Base-by-base conservation (phyloP, 2,329 filamentous ascomycete genomes). In the Incumbomyces delicatus region DNA sequence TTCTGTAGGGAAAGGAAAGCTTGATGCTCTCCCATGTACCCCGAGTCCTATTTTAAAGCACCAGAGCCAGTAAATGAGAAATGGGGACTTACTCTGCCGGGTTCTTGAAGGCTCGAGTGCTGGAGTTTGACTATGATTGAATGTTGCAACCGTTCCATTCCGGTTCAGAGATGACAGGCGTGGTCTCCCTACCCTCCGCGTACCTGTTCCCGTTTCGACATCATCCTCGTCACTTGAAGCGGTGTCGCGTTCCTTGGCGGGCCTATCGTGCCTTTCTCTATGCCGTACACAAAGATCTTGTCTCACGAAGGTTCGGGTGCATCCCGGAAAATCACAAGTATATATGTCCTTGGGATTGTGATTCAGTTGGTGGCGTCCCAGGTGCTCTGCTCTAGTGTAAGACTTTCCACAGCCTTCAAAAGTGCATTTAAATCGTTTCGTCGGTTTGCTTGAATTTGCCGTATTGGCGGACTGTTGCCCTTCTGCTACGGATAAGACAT, bases 341-440 rank as follows among this genome's bases (percentile, higher is more conserved):
- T 94, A 96, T 47, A 95, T 94, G 62, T 94, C 87, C 67, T 95
- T 95, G 16, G 90, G 90, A 49, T 86, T 84, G 68, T 96, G 92
- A 63, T 98, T 98, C 57, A 96, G 70, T 68, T 96, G 89, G 67
- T 96, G 90, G 37, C 92, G 81, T 68, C 95, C 95, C 70, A 98
- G 72, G 71, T 98, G 92, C 67, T 96, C 92, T 7, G 92, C 90
- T 62, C 92, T 79, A 20, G 90, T 95, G 64, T 98, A 98, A 62
- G 84, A 92, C 73, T 95, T 98, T 34, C 87, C 88, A 60, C 92
- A 98, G 33, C 84, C 87, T 54, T 86, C 82, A 50, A 87, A 80
- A 4, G 83, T 82, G 62, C 92, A 98, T 60, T 85, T 82, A 53
- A 88, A 90, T 6, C 42, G 33, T 31, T 34, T 33, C n/a, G 42